Evolutionary conservation across 1,284 basidiomycete species (phyloP).

Genomic region (Polyporus tsugae): DNA sequence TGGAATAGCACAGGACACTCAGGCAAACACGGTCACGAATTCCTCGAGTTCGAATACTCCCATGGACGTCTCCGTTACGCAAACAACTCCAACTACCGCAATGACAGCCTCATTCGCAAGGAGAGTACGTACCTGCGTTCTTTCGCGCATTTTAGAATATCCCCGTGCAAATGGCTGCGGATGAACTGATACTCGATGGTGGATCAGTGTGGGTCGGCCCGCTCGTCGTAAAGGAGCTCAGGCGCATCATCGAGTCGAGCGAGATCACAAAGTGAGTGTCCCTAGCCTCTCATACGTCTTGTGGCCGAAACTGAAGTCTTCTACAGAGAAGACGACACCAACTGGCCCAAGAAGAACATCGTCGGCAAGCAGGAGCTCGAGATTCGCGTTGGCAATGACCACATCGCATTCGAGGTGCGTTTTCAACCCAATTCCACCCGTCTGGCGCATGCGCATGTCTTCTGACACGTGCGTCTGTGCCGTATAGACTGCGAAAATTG

Average conservation of each 20-base stretch:
- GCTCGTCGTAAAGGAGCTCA: conserved; percentile 91
- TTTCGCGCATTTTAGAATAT: conserved; percentile 11
- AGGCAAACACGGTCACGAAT: conserved; percentile 96
- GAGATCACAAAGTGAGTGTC: conserved; percentile 92
- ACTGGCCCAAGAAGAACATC: conserved; percentile 99
- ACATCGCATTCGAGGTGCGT: conserved; percentile 96
- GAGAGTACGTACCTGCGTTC: conserved; percentile 76
- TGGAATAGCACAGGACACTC: conserved; percentile 88
- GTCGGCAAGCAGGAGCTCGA: conserved; percentile 98
- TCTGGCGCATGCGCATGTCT: neutral
- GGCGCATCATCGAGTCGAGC: conserved; percentile 92
- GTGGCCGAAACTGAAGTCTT: neutral
- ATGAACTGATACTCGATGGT: conserved; percentile 7
- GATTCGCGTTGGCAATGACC: conserved; percentile 92
- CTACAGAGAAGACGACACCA: conserved; percentile 92
- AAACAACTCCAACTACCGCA: conserved; percentile 99
- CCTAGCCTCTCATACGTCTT: neutral
- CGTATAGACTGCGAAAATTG: conserved; percentile 94
- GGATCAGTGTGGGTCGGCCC: conserved; percentile 91
- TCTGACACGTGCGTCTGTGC: neutral
- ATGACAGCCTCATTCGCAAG: conserved; percentile 97
- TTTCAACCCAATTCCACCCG: neutral
- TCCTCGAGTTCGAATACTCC: conserved; percentile 98
- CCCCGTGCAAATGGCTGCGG: neutral
- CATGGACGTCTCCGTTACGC: conserved; percentile 97